phyloP scores from a whole-genome alignment of 768 basidiomycete species.

The Pholiota molesta region DNA sequence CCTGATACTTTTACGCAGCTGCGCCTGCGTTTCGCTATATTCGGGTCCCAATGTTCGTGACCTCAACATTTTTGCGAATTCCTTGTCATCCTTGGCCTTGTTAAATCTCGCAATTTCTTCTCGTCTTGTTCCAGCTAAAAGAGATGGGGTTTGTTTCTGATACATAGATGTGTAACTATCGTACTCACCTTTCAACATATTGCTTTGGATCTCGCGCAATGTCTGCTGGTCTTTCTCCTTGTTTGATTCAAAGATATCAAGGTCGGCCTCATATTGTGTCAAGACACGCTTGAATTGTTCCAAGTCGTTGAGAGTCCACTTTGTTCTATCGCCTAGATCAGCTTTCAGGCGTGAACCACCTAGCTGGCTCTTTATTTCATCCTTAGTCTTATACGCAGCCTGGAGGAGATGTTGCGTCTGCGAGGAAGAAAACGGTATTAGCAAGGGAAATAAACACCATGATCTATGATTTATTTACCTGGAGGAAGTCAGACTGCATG shows the following conservation, averaged over 20 bases:
- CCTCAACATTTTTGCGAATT: slow-evolving; percentile 76
- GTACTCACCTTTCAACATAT: slow-evolving; percentile 65
- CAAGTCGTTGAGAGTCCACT: slow-evolving; percentile 60
- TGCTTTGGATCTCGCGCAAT: slow-evolving; percentile 62
- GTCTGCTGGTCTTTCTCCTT: slow-evolving; percentile 41
- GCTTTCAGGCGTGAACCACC: slow-evolving; percentile 41
- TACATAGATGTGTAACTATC: not conserved
- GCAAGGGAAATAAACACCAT: not conserved
- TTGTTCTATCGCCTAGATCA: slow-evolving; percentile 49
- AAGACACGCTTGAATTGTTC: slow-evolving; percentile 53
- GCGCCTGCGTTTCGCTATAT: slow-evolving; percentile 79
- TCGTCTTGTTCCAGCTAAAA: slow-evolving; percentile 72
- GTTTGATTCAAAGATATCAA: slow-evolving; percentile 49
- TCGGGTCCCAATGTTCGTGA: slow-evolving; percentile 86
- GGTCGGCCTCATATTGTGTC: slow-evolving; percentile 51
- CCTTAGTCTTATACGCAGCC: not conserved
- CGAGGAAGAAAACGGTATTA: not conserved
- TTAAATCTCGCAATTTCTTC: slow-evolving; percentile 85
- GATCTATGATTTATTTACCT: slow-evolving; percentile 37
- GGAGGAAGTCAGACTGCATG: slow-evolving; percentile 48
- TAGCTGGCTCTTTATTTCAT: slow-evolving; percentile 34
- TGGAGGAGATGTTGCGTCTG: no score
- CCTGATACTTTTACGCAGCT: slow-evolving; percentile 70
- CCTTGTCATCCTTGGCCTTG: slow-evolving; percentile 76
- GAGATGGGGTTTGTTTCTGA: slow-evolving; percentile 4